These are phyloP conservation scores for Grosmannia huntii DNA, from an alignment of 2,329 filamentous ascomycete species.

Conservation along the genomic window DNA sequence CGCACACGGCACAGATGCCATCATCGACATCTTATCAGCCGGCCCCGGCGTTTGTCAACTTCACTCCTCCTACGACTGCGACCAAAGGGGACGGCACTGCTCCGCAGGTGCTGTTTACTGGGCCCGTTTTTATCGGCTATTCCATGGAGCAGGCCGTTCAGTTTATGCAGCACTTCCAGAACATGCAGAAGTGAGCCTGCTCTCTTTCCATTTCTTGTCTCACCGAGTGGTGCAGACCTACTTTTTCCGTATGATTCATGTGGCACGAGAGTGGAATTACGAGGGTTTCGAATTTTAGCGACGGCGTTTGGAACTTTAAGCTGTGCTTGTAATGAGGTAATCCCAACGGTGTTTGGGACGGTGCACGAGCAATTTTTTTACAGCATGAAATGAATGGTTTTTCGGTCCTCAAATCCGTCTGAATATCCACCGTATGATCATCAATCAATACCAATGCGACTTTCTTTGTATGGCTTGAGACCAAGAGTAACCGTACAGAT, in stretches of 20 bases:
- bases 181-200: conserved; percentile 1
- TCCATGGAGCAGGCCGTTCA: conserved; percentile 68
- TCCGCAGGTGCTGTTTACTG: conserved; percentile 74
- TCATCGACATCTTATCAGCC: neutral
- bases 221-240: neutral
- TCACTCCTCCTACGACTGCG: conserved; percentile 2
- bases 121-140: conserved; percentile 89
- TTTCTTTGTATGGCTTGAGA: too few species aligned
- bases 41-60: conserved; percentile 38
- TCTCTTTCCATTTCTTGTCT: neutral
- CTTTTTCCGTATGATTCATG: conserved; percentile 2
- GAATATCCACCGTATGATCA: too few species aligned
- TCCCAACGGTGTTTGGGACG: neutral
- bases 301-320: neutral
- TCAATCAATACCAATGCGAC: too few species aligned
- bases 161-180: conserved; percentile 52
- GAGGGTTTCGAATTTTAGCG: neutral
- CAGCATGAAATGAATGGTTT: neutral
- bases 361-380: neutral
- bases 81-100: neutral
- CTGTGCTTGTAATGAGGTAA: neutral
- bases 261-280: neutral
- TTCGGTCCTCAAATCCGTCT: too few species aligned
- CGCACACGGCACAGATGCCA: conserved; percentile 4
- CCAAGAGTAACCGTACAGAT: too few species aligned